Conservation (phyloP, 495 filamentous ascomycete genomes). For the Halenospora varia region DNA sequence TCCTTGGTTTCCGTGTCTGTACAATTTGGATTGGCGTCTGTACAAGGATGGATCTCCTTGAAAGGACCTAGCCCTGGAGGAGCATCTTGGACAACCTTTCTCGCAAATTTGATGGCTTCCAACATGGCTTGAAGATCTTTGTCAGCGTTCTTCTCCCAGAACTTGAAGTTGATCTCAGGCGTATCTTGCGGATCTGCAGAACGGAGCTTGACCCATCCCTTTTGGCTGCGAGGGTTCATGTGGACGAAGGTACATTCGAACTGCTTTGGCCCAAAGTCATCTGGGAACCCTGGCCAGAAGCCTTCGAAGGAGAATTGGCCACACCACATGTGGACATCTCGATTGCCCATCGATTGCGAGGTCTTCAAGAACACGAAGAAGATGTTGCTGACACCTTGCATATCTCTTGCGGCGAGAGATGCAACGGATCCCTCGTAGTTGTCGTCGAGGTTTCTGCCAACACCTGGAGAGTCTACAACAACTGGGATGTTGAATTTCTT, state of each 20-base stretch:
- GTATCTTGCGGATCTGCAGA: conserved; percentile 47
- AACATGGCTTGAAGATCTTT: conserved; percentile 41
- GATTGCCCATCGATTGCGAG: neutral
- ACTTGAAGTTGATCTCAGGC: conserved; percentile 50
- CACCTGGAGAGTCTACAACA: conserved; percentile 42
- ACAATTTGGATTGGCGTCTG: conserved; percentile 36
- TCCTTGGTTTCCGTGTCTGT: conserved; percentile 31
- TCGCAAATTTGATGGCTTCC: conserved; percentile 41
- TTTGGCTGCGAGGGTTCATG: conserved; percentile 43
- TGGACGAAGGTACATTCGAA: conserved; percentile 43
- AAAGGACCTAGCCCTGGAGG: conserved; percentile 33
- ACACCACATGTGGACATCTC: neutral
- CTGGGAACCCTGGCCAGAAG: conserved; percentile 41
- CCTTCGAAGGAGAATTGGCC: conserved; percentile 48
- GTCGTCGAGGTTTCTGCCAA: neutral
- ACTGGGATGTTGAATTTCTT: conserved; percentile 43
- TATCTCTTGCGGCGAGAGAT: neutral
- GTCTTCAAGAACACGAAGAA: conserved; percentile 1
- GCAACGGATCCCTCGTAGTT: neutral
- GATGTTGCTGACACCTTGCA: neutral
- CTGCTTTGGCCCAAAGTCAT: conserved; percentile 27
- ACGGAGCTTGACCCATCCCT: conserved; percentile 44
- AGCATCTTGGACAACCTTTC: conserved; percentile 33
- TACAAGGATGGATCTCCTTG: conserved; percentile 30
- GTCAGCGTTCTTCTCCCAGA: conserved; percentile 34